phyloP scores from a whole-genome alignment of 2,329 filamentous ascomycete genomes.

The Blastomyces gilchristii region DNA sequence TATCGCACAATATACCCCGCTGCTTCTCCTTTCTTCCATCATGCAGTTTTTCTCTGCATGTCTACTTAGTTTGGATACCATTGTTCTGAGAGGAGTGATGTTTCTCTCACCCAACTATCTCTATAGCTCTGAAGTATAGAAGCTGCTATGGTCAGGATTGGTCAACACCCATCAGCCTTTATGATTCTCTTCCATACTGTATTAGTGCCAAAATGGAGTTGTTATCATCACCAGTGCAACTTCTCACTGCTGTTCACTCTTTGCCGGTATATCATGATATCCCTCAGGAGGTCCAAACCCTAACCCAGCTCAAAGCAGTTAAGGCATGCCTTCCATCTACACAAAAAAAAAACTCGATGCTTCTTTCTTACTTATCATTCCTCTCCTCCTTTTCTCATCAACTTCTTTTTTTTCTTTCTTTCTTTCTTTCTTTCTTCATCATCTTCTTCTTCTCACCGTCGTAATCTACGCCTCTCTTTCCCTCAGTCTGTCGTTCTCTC shows the following conservation, averaged over 20 bases:
- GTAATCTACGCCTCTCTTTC: constrained; percentile 14
- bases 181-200: background rate
- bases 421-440: background rate
- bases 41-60: background rate
- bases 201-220: too few species aligned
- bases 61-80: too few species aligned
- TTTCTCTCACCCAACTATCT: background rate
- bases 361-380: constrained; percentile 4
- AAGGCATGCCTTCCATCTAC: background rate
- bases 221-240: background rate
- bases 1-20: background rate
- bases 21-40: background rate
- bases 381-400: constrained; percentile 7
- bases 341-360: background rate
- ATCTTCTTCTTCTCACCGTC: too few species aligned
- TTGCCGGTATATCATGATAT: too few species aligned
- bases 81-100: background rate
- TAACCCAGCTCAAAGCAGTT: background rate
- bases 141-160: background rate
- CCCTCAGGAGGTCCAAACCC: background rate
- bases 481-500: background rate
- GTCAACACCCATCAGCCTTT: background rate
- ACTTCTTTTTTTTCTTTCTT: constrained; percentile 5
- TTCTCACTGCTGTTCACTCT: background rate
- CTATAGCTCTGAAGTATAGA: background rate